Evolutionary conservation across 2,329 filamentous ascomycete species (phyloP), one percentile per base, ranked within the genome.

Genomic region (Beauveria medogensis): DNA sequence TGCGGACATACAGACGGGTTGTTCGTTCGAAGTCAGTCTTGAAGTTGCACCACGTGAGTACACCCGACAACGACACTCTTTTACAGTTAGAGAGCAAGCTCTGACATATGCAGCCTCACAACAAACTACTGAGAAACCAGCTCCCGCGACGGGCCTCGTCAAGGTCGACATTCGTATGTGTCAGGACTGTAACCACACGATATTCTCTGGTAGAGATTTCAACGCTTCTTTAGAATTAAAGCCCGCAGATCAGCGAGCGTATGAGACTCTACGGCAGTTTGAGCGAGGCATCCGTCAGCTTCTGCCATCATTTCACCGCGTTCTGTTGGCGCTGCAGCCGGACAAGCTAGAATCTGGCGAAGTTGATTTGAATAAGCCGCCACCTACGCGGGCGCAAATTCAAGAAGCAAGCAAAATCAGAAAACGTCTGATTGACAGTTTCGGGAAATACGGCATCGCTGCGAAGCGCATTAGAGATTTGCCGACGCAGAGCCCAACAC

Each of bases 91-190:
- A n/a, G 18, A 50, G 20, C 48, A 66, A 59, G 63, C 14, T 5
- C 60, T 63, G 18, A 63, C 55, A 30, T 52, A 51, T 24, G 54
- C 60, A 64, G 60, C 65, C 63, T 71, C 73, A 77, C 65, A 70
- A 73, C 68, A 73, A 70, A 74, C 71, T 69, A 84, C 67, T 64
- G 79, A 70, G 68, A 82, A 82, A 64, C 68, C 69, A 5, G 64
- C 68, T 2, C 40, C 68, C 0, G 63, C 69, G 8, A 68, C 64
- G 7, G 76, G 75, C 16, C 82, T 87, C 64, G 72, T 95, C 47
- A 86, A 84, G 59, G 75, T 97, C 48, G 91, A 96, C 69, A 79
- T 99, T 18, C 86, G 94, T 47, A 93, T 99, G 83, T 99, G 94
- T 74, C 89, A 88, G 68, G 91, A 95, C 61, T 99, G 94, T 77